Percentiles rank a stretch among this genome's conserved stretches.
phyloP scores from a whole-genome alignment of 768 basidiomycete species.

The Goffeauzyma gilvescens region DNA sequence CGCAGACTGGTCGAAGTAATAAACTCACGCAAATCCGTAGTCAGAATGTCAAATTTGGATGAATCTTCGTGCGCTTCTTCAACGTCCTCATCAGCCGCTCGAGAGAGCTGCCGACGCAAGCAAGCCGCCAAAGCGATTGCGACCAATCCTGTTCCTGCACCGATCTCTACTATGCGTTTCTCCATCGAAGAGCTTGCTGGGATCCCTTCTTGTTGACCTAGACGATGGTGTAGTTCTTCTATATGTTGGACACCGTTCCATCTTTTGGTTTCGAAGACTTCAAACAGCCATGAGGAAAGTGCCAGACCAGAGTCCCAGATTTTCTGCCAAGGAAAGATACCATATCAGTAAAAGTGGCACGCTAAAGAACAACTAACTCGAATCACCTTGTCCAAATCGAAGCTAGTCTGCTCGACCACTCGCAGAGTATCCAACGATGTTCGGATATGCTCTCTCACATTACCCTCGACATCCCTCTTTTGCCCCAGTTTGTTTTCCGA shows the following conservation, averaged over 20 bases:
- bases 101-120: constrained; percentile 6
- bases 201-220: too few relatives aligned
- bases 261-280: not conserved
- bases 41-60: constrained; percentile 34
- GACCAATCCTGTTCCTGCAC: constrained; percentile 68
- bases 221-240: not conserved
- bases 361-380: too few relatives aligned
- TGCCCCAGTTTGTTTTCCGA: not conserved
- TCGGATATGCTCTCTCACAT: constrained; percentile 12
- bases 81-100: too few relatives aligned
- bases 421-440: constrained; percentile 32
- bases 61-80: constrained; percentile 11
- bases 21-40: constrained; percentile 55
- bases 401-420: constrained; percentile 64
- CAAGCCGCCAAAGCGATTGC: constrained; percentile 45
- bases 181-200: too few relatives aligned
- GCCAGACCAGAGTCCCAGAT: constrained; percentile 90
- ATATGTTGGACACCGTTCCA: not conserved
- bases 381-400: constrained; percentile 84
- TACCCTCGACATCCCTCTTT: constrained; percentile 7
- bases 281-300: constrained; percentile 55
- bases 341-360: not conserved
- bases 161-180: constrained; percentile 45
- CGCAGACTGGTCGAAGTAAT: not conserved
- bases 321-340: constrained; percentile 48